These are phyloP conservation scores for Begonia peltatifolia DNA, from an alignment of 306 rosid species.

Conservation along the genomic window DNA sequence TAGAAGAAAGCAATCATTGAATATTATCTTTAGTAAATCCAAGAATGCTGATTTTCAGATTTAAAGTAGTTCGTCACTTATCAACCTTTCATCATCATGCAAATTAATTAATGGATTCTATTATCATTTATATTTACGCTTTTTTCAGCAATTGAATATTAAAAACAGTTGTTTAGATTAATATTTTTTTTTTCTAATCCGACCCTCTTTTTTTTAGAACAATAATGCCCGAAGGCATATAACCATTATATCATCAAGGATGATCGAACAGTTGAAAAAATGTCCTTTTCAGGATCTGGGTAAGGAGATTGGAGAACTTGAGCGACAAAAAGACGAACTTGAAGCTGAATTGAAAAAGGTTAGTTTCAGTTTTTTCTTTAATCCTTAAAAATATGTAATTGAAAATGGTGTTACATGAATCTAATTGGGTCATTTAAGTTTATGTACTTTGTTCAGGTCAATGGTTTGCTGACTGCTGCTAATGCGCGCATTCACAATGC, in stretches of 20 bases:
- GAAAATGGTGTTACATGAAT: no score
- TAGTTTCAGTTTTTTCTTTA: conserved; percentile 4
- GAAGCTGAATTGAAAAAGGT: conserved; percentile 65
- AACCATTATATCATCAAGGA: conserved; percentile 7
- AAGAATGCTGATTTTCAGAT: no score
- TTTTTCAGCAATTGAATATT: background rate
- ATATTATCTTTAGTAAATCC: background rate
- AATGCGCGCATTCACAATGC: conserved; percentile 58
- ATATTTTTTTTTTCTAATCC: background rate
- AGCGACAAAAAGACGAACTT: conserved; percentile 55
- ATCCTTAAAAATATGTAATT: background rate
- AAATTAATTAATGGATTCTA: no score
- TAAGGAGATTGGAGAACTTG: conserved; percentile 54
- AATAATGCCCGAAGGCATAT: background rate
- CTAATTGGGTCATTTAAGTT: background rate
- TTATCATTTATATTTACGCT: background rate
- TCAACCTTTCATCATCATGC: no score
- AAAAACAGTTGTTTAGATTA: background rate
- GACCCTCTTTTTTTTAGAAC: no score
- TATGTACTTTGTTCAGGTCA: conserved; percentile 36
- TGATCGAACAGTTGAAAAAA: conserved; percentile 3
- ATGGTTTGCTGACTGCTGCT: conserved; percentile 30
- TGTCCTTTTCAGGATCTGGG: conserved; percentile 54
- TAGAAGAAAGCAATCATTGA: background rate
- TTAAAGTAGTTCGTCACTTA: no score